A percentile compares a stretch with the other conserved stretches of the same genome.
Evolutionary conservation across 139 green algal genomes (phyloP).

Genomic region (Astrephomene gubernaculifera): DNA sequence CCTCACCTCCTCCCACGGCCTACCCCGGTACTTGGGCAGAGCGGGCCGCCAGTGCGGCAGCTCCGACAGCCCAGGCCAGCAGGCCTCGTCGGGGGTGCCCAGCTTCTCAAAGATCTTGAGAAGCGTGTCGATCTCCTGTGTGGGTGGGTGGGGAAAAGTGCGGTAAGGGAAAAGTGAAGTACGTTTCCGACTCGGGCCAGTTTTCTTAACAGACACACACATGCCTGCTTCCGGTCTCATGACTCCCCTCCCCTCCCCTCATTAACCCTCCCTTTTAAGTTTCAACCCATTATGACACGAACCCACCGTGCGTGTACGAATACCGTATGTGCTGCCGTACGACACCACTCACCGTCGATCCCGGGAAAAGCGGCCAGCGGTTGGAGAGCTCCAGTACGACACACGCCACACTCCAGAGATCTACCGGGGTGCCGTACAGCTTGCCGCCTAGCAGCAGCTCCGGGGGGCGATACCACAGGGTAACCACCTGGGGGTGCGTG

Average conservation of each 20-base stretch:
- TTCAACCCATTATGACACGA: no score
- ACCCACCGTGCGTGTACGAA: no score
- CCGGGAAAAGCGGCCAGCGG: slow-evolving; percentile 77
- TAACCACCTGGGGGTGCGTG: slow-evolving; percentile 90
- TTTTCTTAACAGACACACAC: no score
- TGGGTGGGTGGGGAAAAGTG: not conserved
- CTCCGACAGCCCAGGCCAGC: slow-evolving; percentile 31
- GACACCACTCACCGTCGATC: not conserved
- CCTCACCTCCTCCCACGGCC: slow-evolving; percentile 15
- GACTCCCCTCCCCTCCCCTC: no score
- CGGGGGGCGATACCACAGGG: slow-evolving; percentile 97
- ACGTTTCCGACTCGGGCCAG: no score
- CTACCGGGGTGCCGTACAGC: slow-evolving; percentile 92
- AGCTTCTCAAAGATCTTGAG: slow-evolving; percentile 83
- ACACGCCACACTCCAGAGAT: slow-evolving; percentile 97
- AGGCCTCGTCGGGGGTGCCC: slow-evolving; percentile 82
- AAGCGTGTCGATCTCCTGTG: slow-evolving; percentile 30
- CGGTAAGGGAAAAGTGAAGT: not conserved
- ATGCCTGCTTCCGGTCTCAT: no score
- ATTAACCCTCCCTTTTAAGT: no score
- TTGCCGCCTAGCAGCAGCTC: slow-evolving; percentile 95
- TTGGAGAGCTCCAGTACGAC: slow-evolving; percentile 95
- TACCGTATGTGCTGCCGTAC: not conserved
- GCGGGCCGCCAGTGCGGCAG: slow-evolving; percentile 37
- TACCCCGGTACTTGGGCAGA: not conserved